A percentile compares a stretch with the other conserved stretches of the same genome.
Evolutionary conservation across 139 green algal species (phyloP).

Genomic region (Micractinium sp.): DNA sequence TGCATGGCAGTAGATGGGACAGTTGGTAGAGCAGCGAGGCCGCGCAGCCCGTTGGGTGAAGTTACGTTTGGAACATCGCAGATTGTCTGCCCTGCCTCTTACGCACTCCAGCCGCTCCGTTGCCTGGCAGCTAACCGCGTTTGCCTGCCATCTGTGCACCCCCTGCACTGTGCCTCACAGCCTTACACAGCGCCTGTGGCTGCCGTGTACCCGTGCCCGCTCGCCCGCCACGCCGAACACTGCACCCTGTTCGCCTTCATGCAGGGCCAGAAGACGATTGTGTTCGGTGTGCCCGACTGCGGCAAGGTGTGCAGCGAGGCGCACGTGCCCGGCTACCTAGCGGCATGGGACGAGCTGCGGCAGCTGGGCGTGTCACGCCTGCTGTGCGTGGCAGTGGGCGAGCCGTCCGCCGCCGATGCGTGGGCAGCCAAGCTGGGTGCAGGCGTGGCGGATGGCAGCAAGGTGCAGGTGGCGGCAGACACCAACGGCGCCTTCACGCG

Average conservation of each 20-base stretch:
- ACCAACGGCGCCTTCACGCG: constrained; percentile 38
- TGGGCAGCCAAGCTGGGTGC: constrained; percentile 47
- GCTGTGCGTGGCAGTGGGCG: constrained; percentile 46
- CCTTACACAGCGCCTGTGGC: too few species aligned
- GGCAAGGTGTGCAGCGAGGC: constrained; percentile 58
- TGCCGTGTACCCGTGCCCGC: neutral
- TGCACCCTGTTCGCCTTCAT: neutral
- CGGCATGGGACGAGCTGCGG: constrained; percentile 46
- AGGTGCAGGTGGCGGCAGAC: constrained; percentile 39
- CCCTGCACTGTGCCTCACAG: too few species aligned
- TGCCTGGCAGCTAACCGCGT: neutral
- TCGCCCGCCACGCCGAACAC: neutral
- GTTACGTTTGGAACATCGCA: too few species aligned
- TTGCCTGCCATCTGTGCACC: neutral
- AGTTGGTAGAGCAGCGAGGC: too few species aligned
- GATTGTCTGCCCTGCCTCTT: too few species aligned
- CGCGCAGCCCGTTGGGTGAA: too few species aligned
- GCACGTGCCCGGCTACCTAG: constrained; percentile 56
- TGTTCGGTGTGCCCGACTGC: constrained; percentile 67
- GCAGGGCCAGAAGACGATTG: constrained; percentile 47
- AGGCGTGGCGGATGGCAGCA: constrained; percentile 24
- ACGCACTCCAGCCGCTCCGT: neutral
- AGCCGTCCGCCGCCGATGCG: constrained; percentile 33
- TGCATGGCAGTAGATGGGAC: too few species aligned
- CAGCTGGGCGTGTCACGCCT: constrained; percentile 49